Base-by-base conservation (phyloP, 2,329 filamentous ascomycete genomes). In the Penicillium digitatum region DNA sequence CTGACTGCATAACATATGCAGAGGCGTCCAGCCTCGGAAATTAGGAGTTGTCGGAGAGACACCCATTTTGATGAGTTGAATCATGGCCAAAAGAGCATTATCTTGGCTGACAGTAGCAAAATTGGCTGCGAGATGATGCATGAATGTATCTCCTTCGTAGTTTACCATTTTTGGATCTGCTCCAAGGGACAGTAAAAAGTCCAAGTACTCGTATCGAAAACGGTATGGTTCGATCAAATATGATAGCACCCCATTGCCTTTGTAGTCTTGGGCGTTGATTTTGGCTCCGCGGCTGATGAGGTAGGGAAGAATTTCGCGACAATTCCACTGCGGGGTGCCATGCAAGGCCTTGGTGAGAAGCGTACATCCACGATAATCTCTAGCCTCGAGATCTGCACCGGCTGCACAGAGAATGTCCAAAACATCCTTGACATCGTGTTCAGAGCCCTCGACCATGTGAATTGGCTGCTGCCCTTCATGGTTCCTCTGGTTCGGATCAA, bases 301-400 rank as follows among this genome's bases (percentile, higher is more conserved):
- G 24, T n/a, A n/a, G 37, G 47, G 24, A 14, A 54, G 12, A 3
- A 51, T 22, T 22, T 54, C 29, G 18, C 37, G 54, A 32, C 20
- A 39, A 29, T 55, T 43, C 24, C 45, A 35, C 18, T 43, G 26
- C n/a, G 32, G 9, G 20, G 39, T 14, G 29, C 22, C 35, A 31
- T 22, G 52, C 35, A 10, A 40, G 11, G 18, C 12, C 24, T 18
- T 39, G 3, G 34, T 48, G 20, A 63, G 49, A 16, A 55, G 43
- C 1, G 62, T 64, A 6, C 48, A 35, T 11, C 60, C 61, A 8
- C 46, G 43, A 26, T 59, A 27, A 39, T 65, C 56, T 37, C 32
- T 57, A 2, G 50, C 47, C 22, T 65, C 58, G 7, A 65, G n/a
- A 39, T 65, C 56, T 7, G 59, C 54, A 26, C 58, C 61, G 11